Evolutionary conservation across 108 stramenopile species (phyloP).

Genomic region (Tribonema minus): DNA sequence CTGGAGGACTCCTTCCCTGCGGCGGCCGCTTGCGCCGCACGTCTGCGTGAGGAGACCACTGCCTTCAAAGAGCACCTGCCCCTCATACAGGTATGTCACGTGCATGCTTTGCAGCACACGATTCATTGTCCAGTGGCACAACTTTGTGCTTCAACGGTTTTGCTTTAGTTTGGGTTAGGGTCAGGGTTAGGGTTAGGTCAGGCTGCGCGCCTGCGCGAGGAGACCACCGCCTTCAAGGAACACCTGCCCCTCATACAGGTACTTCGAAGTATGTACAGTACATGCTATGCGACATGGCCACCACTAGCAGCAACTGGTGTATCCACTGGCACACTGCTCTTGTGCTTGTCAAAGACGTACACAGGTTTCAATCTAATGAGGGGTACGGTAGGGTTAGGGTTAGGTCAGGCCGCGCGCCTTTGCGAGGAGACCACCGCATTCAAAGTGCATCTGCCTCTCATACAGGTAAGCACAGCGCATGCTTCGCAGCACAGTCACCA

Average conservation of each 20-base stretch:
- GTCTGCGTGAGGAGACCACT: conserved; percentile 57
- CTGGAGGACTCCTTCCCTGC: conserved; percentile 57
- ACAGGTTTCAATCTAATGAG: no score
- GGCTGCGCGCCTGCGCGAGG: conserved; percentile 52
- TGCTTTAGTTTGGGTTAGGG: no score
- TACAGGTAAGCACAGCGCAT: conserved; percentile 46
- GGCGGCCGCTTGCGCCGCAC: conserved; percentile 51
- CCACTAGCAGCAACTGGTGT: no score
- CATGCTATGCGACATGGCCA: no score
- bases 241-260: conserved; percentile 61
- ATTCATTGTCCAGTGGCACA: no score
- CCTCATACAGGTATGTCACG: conserved; percentile 46
- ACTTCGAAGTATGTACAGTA: background rate
- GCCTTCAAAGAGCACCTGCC: conserved; percentile 62
- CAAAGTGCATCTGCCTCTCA: conserved; percentile 58
- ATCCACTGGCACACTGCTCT: no score
- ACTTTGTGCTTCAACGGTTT: no score
- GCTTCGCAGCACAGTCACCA: no score
- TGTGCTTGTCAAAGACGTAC: no score
- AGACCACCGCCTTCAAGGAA: conserved; percentile 59
- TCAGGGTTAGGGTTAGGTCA: no score
- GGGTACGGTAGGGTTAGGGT: no score
- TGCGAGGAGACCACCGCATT: conserved; percentile 61
- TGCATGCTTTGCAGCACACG: background rate
- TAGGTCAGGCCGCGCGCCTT: conserved; percentile 45